Conservation (phyloP, 495 filamentous ascomycete species). For the Rusavskia elegans region DNA sequence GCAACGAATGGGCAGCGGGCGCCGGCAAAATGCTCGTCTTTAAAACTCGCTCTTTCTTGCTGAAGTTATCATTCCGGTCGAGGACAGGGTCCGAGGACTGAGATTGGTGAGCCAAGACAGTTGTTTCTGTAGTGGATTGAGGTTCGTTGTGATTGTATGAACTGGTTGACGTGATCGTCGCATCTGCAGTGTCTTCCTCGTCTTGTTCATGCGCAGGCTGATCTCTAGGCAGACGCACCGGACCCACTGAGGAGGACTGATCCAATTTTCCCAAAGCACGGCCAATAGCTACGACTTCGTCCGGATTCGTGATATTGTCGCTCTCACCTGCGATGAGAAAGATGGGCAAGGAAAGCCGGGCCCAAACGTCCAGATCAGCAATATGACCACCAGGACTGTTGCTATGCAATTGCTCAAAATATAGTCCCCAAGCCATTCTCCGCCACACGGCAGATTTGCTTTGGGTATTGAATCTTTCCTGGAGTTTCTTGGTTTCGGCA, state of each 20-base stretch:
- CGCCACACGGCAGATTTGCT: conserved; percentile 68
- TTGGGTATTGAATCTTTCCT: conserved; percentile 71
- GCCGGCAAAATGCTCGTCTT: conserved; percentile 56
- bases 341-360: conserved; percentile 52
- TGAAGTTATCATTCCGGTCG: background rate
- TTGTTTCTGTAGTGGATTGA: background rate
- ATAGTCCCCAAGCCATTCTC: conserved; percentile 60
- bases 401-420: conserved; percentile 35
- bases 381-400: conserved; percentile 40
- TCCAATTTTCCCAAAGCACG: conserved; percentile 30
- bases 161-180: background rate
- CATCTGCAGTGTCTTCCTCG: background rate
- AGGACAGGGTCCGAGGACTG: background rate
- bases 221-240: background rate
- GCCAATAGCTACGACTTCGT: conserved; percentile 55
- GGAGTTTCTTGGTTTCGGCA: conserved; percentile 55
- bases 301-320: conserved; percentile 56
- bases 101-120: conserved; percentile 1
- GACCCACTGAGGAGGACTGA: background rate
- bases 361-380: conserved; percentile 57
- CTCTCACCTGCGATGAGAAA: conserved; percentile 64
- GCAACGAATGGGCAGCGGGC: conserved; percentile 68
- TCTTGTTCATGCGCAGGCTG: background rate
- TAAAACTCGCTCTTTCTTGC: conserved; percentile 32
- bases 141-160: background rate